phyloP scores from a whole-genome alignment of 352 stramenopile species.

The Phytophthora citricola region DNA sequence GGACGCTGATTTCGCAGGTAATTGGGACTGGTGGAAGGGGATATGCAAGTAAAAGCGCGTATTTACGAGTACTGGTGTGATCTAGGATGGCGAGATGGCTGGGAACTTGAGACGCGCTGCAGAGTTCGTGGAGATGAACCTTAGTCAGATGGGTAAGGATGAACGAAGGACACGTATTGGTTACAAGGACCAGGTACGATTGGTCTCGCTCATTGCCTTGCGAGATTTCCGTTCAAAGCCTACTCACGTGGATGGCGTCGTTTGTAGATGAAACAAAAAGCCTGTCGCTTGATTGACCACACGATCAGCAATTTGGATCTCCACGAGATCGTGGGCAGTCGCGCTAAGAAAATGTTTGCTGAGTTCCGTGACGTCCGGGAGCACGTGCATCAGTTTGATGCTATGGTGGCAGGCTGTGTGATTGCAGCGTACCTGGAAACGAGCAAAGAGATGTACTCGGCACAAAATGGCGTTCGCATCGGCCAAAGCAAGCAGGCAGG shows the following conservation, averaged over 20 bases:
- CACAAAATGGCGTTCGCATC: conserved; percentile 80
- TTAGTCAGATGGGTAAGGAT: conserved; percentile 97
- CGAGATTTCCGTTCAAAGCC: conserved; percentile 18
- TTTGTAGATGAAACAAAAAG: conserved; percentile 94
- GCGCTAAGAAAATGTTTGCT: conserved; percentile 96
- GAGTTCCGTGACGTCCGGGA: conserved; percentile 96
- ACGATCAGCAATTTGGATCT: conserved; percentile 95
- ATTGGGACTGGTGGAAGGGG: conserved; percentile 12
- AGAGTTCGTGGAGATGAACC: conserved; percentile 96
- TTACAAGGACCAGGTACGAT: conserved; percentile 97
- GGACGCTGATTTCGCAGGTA: conserved; percentile 93
- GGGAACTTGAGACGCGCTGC: conserved; percentile 82
- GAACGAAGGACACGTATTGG: conserved; percentile 95
- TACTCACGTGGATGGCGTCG: conserved; percentile 27
- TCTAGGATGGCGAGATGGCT: conserved; percentile 87
- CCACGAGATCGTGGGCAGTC: conserved; percentile 95
- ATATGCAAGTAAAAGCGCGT: conserved; percentile 12
- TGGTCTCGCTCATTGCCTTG: conserved; percentile 7
- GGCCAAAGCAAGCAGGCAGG: conserved; percentile 62
- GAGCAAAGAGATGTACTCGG: conserved; percentile 87
- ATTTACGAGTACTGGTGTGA: conserved; percentile 33
- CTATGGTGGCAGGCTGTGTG: conserved; percentile 89
- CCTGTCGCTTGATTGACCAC: conserved; percentile 89
- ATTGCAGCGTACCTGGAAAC: conserved; percentile 90
- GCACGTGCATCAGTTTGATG: conserved; percentile 95